Evolutionary conservation across 2,329 filamentous ascomycete species (phyloP).

Genomic region (Amauroascus verrucosus): DNA sequence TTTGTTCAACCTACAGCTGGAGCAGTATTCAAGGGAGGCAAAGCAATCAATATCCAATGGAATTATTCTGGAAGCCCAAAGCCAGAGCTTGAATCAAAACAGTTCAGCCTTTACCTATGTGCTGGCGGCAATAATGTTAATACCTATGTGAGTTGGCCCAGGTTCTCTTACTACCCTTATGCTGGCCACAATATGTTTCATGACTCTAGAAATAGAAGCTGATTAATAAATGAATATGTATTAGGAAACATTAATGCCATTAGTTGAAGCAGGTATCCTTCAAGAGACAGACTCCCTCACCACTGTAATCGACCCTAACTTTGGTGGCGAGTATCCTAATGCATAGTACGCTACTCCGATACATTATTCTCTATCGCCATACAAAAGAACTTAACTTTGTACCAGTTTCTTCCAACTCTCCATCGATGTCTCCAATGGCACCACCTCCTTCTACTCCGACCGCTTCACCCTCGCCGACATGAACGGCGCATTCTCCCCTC

Average conservation of each 20-base stretch:
- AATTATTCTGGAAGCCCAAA: conserved; percentile 45
- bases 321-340: conserved; percentile 41
- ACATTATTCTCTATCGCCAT: neutral
- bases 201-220: neutral
- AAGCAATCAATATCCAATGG: conserved; percentile 47
- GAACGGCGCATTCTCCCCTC: conserved; percentile 48
- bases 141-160: conserved; percentile 34
- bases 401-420: conserved; percentile 50
- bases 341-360: conserved; percentile 43
- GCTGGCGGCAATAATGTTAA: conserved; percentile 47
- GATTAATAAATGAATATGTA: neutral
- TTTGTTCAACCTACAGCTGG: conserved; percentile 47
- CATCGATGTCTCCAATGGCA: conserved; percentile 45
- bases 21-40: conserved; percentile 40
- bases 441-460: conserved; percentile 48
- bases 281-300: conserved; percentile 34
- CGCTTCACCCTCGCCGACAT: conserved; percentile 57
- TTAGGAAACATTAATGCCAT: conserved; percentile 34
- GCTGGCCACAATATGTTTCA: too few species aligned
- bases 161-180: neutral
- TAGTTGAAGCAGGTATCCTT: conserved; percentile 32
- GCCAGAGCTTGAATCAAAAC: conserved; percentile 40
- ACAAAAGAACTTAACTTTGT: neutral
- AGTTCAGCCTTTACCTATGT: conserved; percentile 51
- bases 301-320: conserved; percentile 36